These are phyloP conservation scores for Eucalyptus microcorys DNA, from an alignment of 345 rosid genomes.

Conservation along the genomic window DNA sequence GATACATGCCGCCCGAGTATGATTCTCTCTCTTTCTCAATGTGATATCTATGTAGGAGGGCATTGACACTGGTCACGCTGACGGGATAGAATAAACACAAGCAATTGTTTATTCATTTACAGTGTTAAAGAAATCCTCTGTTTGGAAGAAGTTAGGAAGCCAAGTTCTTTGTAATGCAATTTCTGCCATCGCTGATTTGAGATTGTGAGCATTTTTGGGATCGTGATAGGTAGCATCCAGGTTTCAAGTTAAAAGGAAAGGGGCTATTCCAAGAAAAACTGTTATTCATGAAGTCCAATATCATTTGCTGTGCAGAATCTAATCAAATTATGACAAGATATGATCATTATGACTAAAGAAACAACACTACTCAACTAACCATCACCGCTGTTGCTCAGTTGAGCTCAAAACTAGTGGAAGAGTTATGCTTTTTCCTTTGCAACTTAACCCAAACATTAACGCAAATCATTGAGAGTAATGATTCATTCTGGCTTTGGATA, in stretches of 20 bases:
- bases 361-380: background rate
- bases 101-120: background rate
- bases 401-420: background rate
- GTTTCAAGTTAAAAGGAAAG: background rate
- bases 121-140: background rate
- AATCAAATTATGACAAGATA: background rate
- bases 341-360: background rate
- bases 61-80: background rate
- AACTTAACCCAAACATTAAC: background rate
- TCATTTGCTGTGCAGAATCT: background rate
- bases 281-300: background rate
- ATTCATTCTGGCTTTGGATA: background rate
- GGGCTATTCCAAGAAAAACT: background rate
- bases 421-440: background rate
- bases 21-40: background rate
- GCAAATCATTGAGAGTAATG: background rate
- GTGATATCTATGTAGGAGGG: background rate
- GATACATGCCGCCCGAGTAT: conserved; percentile 99
- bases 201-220: background rate
- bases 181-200: background rate
- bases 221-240: background rate
- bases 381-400: background rate
- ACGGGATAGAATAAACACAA: background rate
- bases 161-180: background rate
- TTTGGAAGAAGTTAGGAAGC: background rate